Conservation (phyloP, 495 filamentous ascomycete species). For the Terfezia claveryi region DNA sequence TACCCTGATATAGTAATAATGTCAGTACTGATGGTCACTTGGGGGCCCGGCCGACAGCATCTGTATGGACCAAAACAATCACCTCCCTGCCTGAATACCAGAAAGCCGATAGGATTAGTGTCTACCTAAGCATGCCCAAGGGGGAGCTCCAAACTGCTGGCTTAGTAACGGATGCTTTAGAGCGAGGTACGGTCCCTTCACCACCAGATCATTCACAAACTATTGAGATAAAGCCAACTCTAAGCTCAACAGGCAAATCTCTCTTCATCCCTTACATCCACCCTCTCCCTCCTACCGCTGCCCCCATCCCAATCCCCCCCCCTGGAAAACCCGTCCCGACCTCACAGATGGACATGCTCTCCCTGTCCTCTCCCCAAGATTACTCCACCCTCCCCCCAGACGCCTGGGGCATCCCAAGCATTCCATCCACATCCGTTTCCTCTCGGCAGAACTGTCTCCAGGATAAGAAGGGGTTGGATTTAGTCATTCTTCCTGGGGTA, state of each 20-base stretch:
- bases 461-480: conserved; percentile 37
- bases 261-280: conserved; percentile 86
- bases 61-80: conserved; percentile 8
- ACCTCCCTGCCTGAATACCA: conserved; percentile 16
- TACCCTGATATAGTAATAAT: too few species aligned
- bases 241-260: conserved; percentile 28
- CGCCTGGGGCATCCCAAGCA: conserved; percentile 78
- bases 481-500: conserved; percentile 84
- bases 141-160: conserved; percentile 61
- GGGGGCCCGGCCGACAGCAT: conserved; percentile 3
- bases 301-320: conserved; percentile 9
- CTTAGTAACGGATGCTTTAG: conserved; percentile 62
- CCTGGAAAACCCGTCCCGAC: conserved; percentile 27
- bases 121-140: conserved; percentile 81
- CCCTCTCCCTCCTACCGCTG: conserved; percentile 26
- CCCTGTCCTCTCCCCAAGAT: conserved; percentile 45
- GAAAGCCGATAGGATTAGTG: conserved; percentile 34
- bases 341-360: conserved; percentile 76
- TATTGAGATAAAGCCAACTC: neutral
- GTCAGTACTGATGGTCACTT: too few species aligned
- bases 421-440: conserved; percentile 37
- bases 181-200: conserved; percentile 23
- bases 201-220: neutral
- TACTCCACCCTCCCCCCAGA: conserved; percentile 56
- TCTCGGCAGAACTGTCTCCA: conserved; percentile 48